Conservation (phyloP, 2,329 filamentous ascomycete species). For the Akanthomyces lecanii region DNA sequence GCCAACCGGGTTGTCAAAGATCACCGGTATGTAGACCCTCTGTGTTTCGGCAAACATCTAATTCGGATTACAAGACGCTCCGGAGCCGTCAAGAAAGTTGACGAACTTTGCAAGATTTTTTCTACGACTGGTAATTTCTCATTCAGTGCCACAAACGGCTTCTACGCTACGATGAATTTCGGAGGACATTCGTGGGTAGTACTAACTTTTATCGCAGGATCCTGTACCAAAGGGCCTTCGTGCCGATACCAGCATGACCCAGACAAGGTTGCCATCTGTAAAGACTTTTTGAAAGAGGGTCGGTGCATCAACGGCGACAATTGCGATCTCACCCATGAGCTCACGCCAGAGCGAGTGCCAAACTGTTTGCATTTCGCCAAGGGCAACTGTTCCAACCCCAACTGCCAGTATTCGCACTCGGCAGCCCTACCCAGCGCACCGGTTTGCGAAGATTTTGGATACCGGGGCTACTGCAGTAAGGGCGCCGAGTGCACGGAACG, state of each 20-base stretch:
- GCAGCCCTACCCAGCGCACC: constrained; percentile 70
- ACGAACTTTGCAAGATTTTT: constrained; percentile 70
- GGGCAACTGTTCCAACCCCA: constrained; percentile 81
- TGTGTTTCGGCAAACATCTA: constrained; percentile 32
- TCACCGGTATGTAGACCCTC: constrained; percentile 60
- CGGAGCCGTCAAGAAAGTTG: constrained; percentile 60
- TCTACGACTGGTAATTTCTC: constrained; percentile 63
- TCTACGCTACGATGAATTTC: constrained; percentile 15
- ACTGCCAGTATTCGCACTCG: constrained; percentile 84
- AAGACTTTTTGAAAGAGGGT: constrained; percentile 75
- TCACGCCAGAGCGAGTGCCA: constrained; percentile 77
- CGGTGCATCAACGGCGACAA: constrained; percentile 70
- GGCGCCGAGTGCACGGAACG: constrained; percentile 73
- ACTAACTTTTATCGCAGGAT: constrained; percentile 61
- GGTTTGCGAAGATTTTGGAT: constrained; percentile 81
- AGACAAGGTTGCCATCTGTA: constrained; percentile 84
- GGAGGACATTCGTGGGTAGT: constrained; percentile 17
- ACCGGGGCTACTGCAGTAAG: constrained; percentile 82
- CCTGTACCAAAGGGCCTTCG: constrained; percentile 73
- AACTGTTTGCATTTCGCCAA: constrained; percentile 86
- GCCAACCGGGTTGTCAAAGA: constrained; percentile 70
- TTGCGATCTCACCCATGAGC: constrained; percentile 89
- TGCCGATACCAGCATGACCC: constrained; percentile 84
- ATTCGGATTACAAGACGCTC: constrained; percentile 40
- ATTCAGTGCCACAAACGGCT: constrained; percentile 25